Evolutionary conservation across 2,329 filamentous ascomycete species (phyloP), one percentile per base, ranked within the genome.

Genomic region (Emergomyces africanus): DNA sequence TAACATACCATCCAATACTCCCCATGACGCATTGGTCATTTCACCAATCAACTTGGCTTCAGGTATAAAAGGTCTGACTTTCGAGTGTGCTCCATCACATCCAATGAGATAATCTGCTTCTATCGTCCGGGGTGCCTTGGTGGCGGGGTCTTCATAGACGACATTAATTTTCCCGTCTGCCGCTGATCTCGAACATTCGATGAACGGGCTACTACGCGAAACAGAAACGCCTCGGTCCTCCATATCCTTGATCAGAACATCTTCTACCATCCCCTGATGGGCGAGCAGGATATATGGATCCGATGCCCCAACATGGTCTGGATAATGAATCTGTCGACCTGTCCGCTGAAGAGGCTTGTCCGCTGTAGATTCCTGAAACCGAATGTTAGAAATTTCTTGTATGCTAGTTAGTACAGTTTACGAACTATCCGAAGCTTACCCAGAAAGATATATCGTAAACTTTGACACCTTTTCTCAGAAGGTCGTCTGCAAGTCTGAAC

Each of bases 401-500:
- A 28, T 2, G 6, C 2, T n/a, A n/a, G n/a, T n/a, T n/a, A n/a
- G 10, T 33, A 30, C 10, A 30, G 14, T n/a, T n/a, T n/a, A n/a
- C n/a, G n/a, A n/a, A n/a, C 6, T 20, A 15, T 44, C 23, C 15
- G 20, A 12, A 61, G 20, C 77, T 76, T 69, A 83, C 79, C 85
- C 87, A 90, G 69, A 89, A 89, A 49, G 83, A 79, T 61, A 90
- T 89, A 67, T 90, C 87, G 71, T 86, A 88, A 50, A 90, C 82
- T 51, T 81, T 82, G 55, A 86, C 86, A 35, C 84, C 86, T 65
- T 84, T 81, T 62, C 82, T 81, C 48, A 90, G 71, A 35, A 90
- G 71, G 1, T 81, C 76, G 63, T 89, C 85, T n/a, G 83, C 84
- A n/a, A 89, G 73, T 39, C 85, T 78, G 77, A 90, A 83, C 72